A percentile compares a stretch with the other conserved stretches of the same genome.
These are phyloP conservation scores for Linum tenue DNA, from an alignment of 345 rosid species.

Conservation along the genomic window DNA sequence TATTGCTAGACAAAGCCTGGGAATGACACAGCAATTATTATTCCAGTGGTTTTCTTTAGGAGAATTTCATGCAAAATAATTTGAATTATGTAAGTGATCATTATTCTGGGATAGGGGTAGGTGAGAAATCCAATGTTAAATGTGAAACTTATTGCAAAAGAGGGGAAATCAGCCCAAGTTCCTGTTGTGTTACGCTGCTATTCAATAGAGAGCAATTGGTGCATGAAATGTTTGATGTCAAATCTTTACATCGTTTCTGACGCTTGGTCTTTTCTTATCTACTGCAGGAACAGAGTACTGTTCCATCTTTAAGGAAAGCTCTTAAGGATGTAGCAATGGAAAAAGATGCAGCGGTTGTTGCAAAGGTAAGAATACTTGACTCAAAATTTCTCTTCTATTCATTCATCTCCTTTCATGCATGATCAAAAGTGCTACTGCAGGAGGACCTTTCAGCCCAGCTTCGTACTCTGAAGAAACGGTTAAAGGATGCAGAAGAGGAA, in stretches of 20 bases:
- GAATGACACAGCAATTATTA: no score
- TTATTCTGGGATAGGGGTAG: no score
- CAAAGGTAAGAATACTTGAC: constrained; percentile 41
- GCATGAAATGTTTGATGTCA: background rate
- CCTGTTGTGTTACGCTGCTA: background rate
- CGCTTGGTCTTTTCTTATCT: background rate
- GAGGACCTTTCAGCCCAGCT: constrained; percentile 94
- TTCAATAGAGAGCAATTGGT: background rate
- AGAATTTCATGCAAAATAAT: background rate
- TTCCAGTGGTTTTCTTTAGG: background rate
- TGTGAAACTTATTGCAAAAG: no score
- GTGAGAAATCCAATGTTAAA: no score
- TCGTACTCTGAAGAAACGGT: constrained; percentile 70
- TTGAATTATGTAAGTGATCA: background rate
- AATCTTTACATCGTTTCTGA: background rate
- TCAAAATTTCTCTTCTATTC: background rate
- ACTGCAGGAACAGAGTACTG: constrained; percentile 68
- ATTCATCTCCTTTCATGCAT: constrained; percentile 12
- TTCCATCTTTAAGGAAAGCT: constrained; percentile 90
- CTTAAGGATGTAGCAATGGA: constrained; percentile 94
- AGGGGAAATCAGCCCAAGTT: background rate
- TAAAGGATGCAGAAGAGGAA: constrained; percentile 91
- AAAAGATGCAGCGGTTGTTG: constrained; percentile 98
- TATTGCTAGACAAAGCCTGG: no score
- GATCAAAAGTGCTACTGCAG: constrained; percentile 35